Conservation (phyloP, 73 alveolate genomes). For the Symbiodinium pilosum region DNA sequence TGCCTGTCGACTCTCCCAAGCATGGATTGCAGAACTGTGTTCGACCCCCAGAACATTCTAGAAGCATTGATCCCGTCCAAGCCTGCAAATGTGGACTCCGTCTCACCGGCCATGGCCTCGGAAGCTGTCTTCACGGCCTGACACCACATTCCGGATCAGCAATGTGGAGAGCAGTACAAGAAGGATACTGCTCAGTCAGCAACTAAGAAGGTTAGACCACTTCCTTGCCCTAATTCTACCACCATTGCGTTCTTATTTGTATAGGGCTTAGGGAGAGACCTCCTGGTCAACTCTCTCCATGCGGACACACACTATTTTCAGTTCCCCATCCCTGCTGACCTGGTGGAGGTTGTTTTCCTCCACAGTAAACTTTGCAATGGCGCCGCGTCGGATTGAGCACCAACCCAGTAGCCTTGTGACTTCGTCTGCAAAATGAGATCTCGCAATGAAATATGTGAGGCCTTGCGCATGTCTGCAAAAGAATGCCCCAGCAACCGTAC, state of each 20-base stretch:
- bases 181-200: too few species aligned
- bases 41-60: background rate
- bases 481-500: too few species aligned
- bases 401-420: background rate
- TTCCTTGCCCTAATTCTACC: too few species aligned
- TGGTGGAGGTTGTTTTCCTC: background rate
- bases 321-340: background rate
- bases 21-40: too few species aligned
- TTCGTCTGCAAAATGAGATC: background rate
- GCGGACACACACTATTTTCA: too few species aligned
- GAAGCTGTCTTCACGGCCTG: constrained; percentile 4
- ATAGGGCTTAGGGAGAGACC: too few species aligned
- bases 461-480: background rate
- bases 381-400: background rate
- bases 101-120: background rate
- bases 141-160: too few species aligned
- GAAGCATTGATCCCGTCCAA: background rate
- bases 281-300: too few species aligned
- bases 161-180: too few species aligned
- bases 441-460: background rate
- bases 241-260: too few species aligned
- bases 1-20: too few species aligned
- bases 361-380: background rate
- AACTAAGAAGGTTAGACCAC: too few species aligned
- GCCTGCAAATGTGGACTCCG: background rate